Conservation (phyloP, 225 moss, liverwort and hornwort species). For the Antitrichia curtipendula region DNA sequence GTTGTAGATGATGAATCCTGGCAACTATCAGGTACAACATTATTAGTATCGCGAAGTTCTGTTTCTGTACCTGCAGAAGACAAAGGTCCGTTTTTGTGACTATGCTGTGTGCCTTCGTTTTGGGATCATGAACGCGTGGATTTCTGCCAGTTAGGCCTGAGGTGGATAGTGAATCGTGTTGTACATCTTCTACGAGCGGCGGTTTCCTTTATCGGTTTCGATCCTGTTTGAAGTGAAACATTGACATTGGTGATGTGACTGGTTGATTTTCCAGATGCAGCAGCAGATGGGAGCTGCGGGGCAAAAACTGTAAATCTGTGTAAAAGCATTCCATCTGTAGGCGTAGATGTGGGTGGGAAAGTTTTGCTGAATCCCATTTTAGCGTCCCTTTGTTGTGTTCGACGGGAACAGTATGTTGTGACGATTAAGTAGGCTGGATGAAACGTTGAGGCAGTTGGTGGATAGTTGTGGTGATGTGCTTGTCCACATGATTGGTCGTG, state of each 20-base stretch:
- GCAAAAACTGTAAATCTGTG: constrained; percentile 63
- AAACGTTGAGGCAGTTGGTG: not conserved
- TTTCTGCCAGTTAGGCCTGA: not conserved
- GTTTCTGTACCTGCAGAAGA: constrained; percentile 3
- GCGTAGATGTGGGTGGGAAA: constrained; percentile 6
- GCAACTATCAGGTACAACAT: constrained; percentile 61
- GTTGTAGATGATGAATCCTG: constrained; percentile 67
- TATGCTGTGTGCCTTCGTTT: not conserved
- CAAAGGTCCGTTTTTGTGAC: constrained; percentile 6
- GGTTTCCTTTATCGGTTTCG: not conserved
- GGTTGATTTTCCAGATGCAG: constrained; percentile 28
- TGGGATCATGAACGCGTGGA: not conserved
- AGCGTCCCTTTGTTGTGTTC: constrained; percentile 1
- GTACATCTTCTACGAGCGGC: not conserved
- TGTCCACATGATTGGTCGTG: not conserved
- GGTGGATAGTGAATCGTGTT: not conserved
- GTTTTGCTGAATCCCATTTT: not conserved
- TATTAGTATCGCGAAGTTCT: constrained; percentile 17
- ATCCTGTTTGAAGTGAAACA: not conserved
- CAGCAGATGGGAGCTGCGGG: constrained; percentile 46
- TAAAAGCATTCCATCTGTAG: constrained; percentile 27
- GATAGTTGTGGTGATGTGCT: not conserved
- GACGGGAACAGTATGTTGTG: not conserved
- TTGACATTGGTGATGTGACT: not conserved
- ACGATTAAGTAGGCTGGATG: not conserved